Conservation (phyloP, 2,329 filamentous ascomycete species). For the Endoconidiophora laricicola region DNA sequence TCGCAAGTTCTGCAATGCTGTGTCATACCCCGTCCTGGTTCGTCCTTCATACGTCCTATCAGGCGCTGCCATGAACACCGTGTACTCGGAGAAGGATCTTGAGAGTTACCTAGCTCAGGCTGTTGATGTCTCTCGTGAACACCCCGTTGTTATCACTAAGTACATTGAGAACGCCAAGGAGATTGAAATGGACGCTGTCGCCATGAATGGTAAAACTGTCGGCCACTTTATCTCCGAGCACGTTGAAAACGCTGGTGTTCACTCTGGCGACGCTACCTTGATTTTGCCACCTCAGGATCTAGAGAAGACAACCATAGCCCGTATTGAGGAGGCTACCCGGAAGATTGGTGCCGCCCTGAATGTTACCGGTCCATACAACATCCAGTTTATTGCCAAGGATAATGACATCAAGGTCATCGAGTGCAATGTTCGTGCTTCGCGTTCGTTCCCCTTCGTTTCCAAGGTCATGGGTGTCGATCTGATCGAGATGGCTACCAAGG, state of each 20-base stretch:
- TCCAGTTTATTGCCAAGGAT: conserved; percentile 98
- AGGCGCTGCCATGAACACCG: conserved; percentile 97
- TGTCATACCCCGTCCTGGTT: conserved; percentile 85
- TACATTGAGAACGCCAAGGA: conserved; percentile 99
- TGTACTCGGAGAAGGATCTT: conserved; percentile 88
- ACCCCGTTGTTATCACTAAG: conserved; percentile 97
- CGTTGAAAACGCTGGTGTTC: conserved; percentile 95
- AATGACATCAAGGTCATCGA: conserved; percentile 99
- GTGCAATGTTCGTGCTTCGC: conserved; percentile 90
- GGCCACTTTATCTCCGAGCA: conserved; percentile 98
- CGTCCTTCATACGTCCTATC: conserved; percentile 93
- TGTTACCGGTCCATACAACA: conserved; percentile 94
- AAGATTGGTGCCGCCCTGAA: conserved; percentile 93
- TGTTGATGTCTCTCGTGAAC: conserved; percentile 80
- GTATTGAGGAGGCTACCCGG: conserved; percentile 85
- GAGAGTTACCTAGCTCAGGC: conserved; percentile 80
- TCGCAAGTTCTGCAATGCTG: conserved; percentile 67
- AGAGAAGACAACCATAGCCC: conserved; percentile 68
- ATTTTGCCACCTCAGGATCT: conserved; percentile 91
- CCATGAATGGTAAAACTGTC: conserved; percentile 72
- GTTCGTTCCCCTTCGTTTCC: conserved; percentile 94
- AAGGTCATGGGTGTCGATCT: conserved; percentile 97
- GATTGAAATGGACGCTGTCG: conserved; percentile 98
- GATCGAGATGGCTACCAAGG: conserved; percentile 97
- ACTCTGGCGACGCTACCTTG: conserved; percentile 92